phyloP scores from a whole-genome alignment of 129 eudicot genomes.

The Arctium minus region DNA sequence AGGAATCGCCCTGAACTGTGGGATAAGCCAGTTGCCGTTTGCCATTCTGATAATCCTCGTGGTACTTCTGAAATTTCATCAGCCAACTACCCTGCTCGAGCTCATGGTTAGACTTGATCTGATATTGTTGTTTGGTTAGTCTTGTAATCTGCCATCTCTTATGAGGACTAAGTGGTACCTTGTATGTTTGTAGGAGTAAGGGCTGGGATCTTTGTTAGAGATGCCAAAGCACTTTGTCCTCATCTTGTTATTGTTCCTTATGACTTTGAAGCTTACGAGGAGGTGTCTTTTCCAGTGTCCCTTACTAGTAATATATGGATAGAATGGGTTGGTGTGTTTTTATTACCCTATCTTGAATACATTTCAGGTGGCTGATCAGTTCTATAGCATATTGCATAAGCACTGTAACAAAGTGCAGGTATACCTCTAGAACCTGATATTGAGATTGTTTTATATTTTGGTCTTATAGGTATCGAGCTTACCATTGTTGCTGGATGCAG shows the following conservation, averaged over 20 bases:
- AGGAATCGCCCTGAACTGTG: slow-evolving; percentile 65
- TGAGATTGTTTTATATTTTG: neutral
- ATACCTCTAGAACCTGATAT: neutral
- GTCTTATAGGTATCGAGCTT: neutral
- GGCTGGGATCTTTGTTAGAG: slow-evolving; percentile 93
- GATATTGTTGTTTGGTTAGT: neutral
- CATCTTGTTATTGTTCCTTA: slow-evolving; percentile 84
- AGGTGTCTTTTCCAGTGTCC: slow-evolving; percentile 33
- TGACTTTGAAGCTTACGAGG: slow-evolving; percentile 87
- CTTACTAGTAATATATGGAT: neutral
- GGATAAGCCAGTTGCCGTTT: slow-evolving; percentile 93
- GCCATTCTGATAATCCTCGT: slow-evolving; percentile 93
- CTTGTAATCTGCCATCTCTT: neutral
- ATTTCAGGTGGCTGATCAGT: slow-evolving; percentile 92
- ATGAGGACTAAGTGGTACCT: neutral
- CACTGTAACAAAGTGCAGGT: slow-evolving; percentile 95
- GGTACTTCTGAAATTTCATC: slow-evolving; percentile 97
- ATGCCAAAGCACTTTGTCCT: slow-evolving; percentile 87
- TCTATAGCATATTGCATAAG: slow-evolving; percentile 80
- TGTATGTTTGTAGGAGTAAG: slow-evolving; percentile 52
- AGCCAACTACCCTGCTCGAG: slow-evolving; percentile 94
- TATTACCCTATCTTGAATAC: slow-evolving; percentile 1
- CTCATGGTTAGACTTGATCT: slow-evolving; percentile 53
- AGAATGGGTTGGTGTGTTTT: neutral
- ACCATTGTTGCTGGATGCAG: slow-evolving; percentile 33